A percentile compares a stretch with the other conserved stretches of the same genome.
Evolutionary conservation across 148 eudicot species (phyloP).

Genomic region (Nepenthes gracilis): DNA sequence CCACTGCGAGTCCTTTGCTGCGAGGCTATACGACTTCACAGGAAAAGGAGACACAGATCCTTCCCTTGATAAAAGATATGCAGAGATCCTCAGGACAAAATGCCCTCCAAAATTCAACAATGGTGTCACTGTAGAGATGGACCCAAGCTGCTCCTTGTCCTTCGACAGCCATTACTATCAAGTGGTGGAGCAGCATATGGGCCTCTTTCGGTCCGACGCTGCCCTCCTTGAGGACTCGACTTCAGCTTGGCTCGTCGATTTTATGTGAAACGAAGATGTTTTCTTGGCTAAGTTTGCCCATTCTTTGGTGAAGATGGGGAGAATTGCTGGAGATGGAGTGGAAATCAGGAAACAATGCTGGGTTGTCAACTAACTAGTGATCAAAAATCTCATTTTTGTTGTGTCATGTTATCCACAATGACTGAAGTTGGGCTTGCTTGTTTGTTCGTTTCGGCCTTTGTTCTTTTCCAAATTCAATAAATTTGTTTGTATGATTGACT

Average conservation of each 20-base stretch:
- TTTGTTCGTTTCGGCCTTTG: too few relatives aligned
- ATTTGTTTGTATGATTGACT: too few relatives aligned
- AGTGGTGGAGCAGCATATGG: not conserved
- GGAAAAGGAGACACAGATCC: not conserved
- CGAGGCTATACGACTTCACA: not conserved
- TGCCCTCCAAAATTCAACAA: not conserved
- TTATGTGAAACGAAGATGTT: not conserved
- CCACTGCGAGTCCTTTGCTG: not conserved
- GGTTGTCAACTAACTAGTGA: not conserved
- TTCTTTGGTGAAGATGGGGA: not conserved
- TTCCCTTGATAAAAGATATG: not conserved
- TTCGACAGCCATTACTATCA: not conserved
- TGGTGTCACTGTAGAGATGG: not conserved
- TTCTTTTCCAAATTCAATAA: too few relatives aligned
- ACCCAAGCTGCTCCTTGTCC: not conserved
- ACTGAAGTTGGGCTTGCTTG: too few relatives aligned
- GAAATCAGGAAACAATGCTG: not conserved
- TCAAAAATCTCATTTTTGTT: too few relatives aligned
- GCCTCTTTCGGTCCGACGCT: not conserved
- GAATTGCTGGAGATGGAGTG: not conserved
- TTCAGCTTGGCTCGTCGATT: not conserved
- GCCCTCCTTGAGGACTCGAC: not conserved
- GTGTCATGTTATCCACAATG: too few relatives aligned
- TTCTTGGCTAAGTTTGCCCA: not conserved
- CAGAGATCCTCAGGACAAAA: not conserved